A percentile compares a stretch with the other conserved stretches of the same genome.
Conservation (phyloP, 148 eudicot species). For the Rhododendron vialii region DNA sequence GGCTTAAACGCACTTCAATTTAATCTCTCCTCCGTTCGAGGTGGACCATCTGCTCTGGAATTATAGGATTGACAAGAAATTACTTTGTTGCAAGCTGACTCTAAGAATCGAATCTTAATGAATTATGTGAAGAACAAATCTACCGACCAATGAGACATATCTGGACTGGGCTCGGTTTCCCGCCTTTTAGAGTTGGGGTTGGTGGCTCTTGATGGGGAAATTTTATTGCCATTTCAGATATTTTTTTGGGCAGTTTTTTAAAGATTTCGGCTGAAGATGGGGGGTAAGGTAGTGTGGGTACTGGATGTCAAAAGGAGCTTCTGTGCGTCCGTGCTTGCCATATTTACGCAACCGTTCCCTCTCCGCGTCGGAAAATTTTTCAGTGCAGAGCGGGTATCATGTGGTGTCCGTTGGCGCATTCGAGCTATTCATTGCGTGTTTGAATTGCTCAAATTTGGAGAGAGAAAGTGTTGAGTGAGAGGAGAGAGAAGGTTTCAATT, state of each 20-base stretch:
- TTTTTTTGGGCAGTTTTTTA: neutral
- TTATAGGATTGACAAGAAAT: too few species aligned
- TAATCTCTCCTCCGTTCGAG: too few species aligned
- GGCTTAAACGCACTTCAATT: too few species aligned
- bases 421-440: too few species aligned
- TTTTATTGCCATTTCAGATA: neutral
- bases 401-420: too few species aligned
- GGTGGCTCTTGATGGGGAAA: neutral
- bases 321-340: neutral
- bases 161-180: neutral
- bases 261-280: neutral
- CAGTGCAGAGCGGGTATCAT: too few species aligned
- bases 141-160: too few species aligned
- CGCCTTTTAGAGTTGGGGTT: neutral
- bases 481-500: too few species aligned
- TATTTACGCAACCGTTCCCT: neutral
- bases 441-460: too few species aligned
- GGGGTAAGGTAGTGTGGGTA: neutral
- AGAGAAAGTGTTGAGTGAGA: too few species aligned
- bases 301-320: neutral
- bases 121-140: too few species aligned
- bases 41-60: fast-evolving
- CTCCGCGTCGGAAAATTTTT: neutral
- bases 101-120: neutral
- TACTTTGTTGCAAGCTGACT: too few species aligned